phyloP scores from a whole-genome alignment of 2,329 filamentous ascomycete species.

The Aspergillus intermedius region DNA sequence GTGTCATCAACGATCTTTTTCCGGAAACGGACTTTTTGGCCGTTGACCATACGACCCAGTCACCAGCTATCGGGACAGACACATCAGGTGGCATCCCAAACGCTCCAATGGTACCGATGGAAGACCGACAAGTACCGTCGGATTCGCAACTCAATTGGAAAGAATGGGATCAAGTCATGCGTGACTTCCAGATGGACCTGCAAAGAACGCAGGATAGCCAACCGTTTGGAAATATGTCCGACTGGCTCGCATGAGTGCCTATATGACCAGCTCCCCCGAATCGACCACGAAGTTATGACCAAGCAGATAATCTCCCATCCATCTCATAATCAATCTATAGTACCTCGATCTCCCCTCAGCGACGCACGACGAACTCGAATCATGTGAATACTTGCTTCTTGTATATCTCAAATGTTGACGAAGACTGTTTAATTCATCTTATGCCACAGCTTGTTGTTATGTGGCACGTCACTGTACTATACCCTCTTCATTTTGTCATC shows the following conservation, averaged over 20 bases:
- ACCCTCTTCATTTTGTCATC: background rate
- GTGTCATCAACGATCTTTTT: constrained; percentile 22
- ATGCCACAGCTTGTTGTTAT: no score
- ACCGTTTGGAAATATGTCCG: constrained; percentile 18
- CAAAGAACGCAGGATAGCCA: constrained; percentile 17
- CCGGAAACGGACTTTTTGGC: constrained; percentile 21
- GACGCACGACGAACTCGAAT: background rate
- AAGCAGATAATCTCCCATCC: background rate
- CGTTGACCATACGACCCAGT: constrained; percentile 6
- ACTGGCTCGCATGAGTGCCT: constrained; percentile 25
- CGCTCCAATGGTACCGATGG: constrained; percentile 7
- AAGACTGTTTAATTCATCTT: no score
- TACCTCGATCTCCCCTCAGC: background rate
- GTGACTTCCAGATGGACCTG: constrained; percentile 33
- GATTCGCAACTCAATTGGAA: constrained; percentile 23
- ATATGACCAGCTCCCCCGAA: background rate
- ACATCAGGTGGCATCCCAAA: constrained; percentile 7
- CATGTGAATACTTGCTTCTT: background rate
- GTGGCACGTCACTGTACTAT: background rate
- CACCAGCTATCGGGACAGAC: constrained; percentile 4
- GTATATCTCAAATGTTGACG: background rate
- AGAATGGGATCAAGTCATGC: constrained; percentile 34
- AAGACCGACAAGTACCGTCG: constrained; percentile 11
- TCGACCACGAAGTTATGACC: background rate
- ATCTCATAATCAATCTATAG: background rate